Conservation (phyloP, 1,139 yeast species). For the Yamadazyma trypodendri region DNA sequence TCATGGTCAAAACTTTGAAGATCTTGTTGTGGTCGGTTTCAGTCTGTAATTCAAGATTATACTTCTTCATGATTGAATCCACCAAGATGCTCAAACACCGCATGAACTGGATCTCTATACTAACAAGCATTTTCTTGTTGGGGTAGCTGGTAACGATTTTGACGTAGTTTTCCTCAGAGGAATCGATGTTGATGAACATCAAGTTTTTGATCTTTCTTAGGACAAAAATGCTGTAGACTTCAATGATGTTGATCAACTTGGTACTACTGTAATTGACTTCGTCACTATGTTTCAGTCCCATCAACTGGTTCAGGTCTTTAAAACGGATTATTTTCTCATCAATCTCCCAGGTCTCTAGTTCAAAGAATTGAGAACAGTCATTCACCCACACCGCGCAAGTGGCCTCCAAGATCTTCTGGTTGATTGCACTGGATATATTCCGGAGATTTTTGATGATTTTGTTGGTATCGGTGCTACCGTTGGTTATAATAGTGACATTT, state of each 20-base stretch:
- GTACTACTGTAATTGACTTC: slow-evolving; percentile 27
- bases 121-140: slow-evolving; percentile 40
- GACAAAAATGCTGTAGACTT: slow-evolving; percentile 37
- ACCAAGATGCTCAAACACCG: slow-evolving; percentile 43
- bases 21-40: slow-evolving; percentile 15
- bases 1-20: slow-evolving; percentile 46
- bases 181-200: slow-evolving; percentile 22
- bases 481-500: slow-evolving; percentile 34
- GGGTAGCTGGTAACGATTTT: slow-evolving; percentile 38
- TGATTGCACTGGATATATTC: slow-evolving; percentile 30
- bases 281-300: slow-evolving; percentile 7
- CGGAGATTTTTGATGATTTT: slow-evolving; percentile 36
- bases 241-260: slow-evolving; percentile 35
- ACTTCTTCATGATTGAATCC: slow-evolving; percentile 45
- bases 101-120: slow-evolving; percentile 49
- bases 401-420: slow-evolving; percentile 44
- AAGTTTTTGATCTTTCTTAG: slow-evolving; percentile 29
- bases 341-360: slow-evolving; percentile 43
- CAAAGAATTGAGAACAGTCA: slow-evolving; percentile 48
- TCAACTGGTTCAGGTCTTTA: background rate
- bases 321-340: slow-evolving; percentile 15
- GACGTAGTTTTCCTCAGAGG: slow-evolving; percentile 17
- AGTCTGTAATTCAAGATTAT: slow-evolving; percentile 29
- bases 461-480: slow-evolving; percentile 37
- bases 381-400: slow-evolving; percentile 49